These are phyloP conservation scores for Candida railenensis DNA, from an alignment of 805 yeast species.

Conservation along the genomic window DNA sequence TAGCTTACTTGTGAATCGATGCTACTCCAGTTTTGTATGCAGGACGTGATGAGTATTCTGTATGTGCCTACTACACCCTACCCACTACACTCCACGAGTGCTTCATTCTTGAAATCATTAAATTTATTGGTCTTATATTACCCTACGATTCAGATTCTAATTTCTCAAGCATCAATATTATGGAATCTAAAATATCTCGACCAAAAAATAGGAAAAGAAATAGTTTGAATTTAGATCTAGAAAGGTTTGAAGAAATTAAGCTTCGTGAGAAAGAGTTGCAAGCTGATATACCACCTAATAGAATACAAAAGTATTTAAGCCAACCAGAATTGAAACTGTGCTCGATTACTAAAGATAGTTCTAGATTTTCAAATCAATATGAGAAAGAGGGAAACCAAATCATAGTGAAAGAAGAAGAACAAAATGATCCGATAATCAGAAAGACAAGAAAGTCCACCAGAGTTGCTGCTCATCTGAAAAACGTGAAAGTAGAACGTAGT, in stretches of 20 bases:
- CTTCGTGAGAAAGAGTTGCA: constrained; percentile 16
- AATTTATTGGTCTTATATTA: too few species aligned
- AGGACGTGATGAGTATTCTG: background rate
- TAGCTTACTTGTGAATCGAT: background rate
- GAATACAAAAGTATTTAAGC: background rate
- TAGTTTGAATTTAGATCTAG: constrained; percentile 14
- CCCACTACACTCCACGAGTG: too few species aligned
- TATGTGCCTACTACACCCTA: too few species aligned
- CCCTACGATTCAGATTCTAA: too few species aligned
- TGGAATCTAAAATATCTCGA: background rate
- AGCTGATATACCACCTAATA: constrained; percentile 25
- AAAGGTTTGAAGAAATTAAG: constrained; percentile 17
- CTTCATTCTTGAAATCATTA: too few species aligned
- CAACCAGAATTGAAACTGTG: background rate
- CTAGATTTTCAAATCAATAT: background rate
- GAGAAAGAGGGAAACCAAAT: constrained; percentile 1
- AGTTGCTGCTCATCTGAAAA: background rate
- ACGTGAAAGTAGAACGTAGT: background rate
- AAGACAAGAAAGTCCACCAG: background rate
- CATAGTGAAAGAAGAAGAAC: constrained; percentile 7
- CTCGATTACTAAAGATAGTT: background rate
- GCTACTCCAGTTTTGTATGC: background rate
- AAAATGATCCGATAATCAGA: background rate
- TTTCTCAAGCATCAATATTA: background rate
- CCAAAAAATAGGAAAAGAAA: constrained; percentile 2